These are phyloP conservation scores for Solanum peruvianum DNA, from an alignment of 257 asterid genomes.

Conservation along the genomic window DNA sequence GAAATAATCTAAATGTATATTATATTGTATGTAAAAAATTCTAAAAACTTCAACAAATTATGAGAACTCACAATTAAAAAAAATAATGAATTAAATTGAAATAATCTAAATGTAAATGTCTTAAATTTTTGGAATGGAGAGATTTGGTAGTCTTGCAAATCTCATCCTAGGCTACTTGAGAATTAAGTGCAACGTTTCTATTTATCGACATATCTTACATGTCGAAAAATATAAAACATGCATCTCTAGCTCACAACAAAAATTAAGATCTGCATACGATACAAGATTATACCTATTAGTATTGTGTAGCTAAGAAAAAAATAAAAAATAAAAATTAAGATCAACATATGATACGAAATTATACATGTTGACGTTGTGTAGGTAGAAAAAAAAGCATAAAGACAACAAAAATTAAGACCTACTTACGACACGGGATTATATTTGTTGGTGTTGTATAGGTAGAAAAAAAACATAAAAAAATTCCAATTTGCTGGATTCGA, in stretches of 20 bases:
- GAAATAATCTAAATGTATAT: neutral
- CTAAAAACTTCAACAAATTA: neutral
- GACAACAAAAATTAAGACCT: too few species aligned
- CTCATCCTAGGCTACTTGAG: neutral
- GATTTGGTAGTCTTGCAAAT: too few species aligned
- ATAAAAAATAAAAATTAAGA: too few species aligned
- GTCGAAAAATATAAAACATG: neutral
- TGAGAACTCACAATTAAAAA: neutral
- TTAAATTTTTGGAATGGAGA: too few species aligned
- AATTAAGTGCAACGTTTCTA: too few species aligned
- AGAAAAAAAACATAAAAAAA: too few species aligned
- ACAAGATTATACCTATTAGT: neutral
- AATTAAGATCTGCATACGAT: accelerated
- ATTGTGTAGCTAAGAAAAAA: neutral
- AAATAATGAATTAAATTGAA: neutral
- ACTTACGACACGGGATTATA: too few species aligned
- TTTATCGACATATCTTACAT: neutral
- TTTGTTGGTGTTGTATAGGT: too few species aligned
- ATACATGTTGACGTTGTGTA: too few species aligned
- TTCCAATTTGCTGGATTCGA: conserved; percentile 32
- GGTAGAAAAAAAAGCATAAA: too few species aligned
- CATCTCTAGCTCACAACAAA: neutral
- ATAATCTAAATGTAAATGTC: too few species aligned
- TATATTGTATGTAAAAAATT: neutral
- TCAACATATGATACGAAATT: too few species aligned